Base-by-base conservation (phyloP, 2,329 filamentous ascomycete species). In the Claviceps pazoutovae region DNA sequence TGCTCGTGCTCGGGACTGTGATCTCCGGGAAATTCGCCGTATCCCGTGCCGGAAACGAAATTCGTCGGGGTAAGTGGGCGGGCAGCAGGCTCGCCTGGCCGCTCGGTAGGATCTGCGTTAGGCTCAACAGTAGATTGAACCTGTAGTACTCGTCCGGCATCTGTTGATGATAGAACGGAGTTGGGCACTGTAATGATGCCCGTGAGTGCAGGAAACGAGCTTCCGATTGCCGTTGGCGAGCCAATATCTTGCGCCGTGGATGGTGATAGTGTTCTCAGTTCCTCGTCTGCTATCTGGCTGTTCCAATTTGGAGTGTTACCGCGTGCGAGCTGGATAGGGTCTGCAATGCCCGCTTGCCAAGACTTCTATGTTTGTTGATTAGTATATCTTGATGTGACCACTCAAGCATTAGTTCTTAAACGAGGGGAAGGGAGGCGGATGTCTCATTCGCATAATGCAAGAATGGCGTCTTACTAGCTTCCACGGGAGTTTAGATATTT, bases 61-160 rank as follows among this genome's bases (percentile, higher is more conserved):
- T 19, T 45, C 9, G 36, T 46, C 7, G 51, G 38, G n/a, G 26
- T 51, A 17, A 36, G 41, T 30, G 54, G 36, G 36, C 43, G 43
- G 34, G 37, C 38, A 11, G 44, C 11, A 11, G 43, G 21, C 30
- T 34, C 30, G 37, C 21, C 8, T 23, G 46, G 41, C 9, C 30
- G 30, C 7, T 26, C 37, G 46, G 37, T 48, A 5, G 51, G 26
- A 2, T 48, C 34, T 17, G 47, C 30, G 6, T 42, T 39, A 4
- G 53, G 17, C 5, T 39, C 19, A 2, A 21, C 9, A 2, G 49
- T 46, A 11, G 42, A 11, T 8, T 19, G 36, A 8, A 38, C n/a
- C 19, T 52, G 44, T 4, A 53, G 21, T 6, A 38, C 56, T 47
- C 54, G 54, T 13, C 53, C 54, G 17, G n/a, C 44, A 11, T 38